These are phyloP conservation scores for Pleurotus tuoliensis DNA, from an alignment of 768 basidiomycete species.

Conservation along the genomic window DNA sequence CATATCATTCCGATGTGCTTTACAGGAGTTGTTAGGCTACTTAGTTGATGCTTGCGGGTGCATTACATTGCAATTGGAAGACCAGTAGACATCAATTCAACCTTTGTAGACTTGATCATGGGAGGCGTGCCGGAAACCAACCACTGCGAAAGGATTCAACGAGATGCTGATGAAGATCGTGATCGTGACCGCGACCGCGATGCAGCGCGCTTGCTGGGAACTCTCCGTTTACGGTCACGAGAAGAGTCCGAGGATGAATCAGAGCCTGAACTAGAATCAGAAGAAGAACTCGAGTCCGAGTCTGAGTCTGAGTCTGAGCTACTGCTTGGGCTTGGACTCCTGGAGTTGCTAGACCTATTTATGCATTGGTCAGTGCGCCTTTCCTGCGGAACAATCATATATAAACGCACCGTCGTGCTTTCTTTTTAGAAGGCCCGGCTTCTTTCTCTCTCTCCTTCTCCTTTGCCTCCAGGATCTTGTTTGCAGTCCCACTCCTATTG, in stretches of 20 bases:
- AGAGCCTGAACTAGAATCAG: slow-evolving; percentile 35
- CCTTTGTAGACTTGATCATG: too few relatives aligned
- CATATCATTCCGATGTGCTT: too few relatives aligned
- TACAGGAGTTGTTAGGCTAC: too few relatives aligned
- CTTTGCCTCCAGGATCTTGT: slow-evolving; percentile 78
- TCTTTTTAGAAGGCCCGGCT: slow-evolving; percentile 36
- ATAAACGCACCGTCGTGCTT: slow-evolving; percentile 25
- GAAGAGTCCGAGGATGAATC: slow-evolving; percentile 36
- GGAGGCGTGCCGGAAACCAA: too few relatives aligned
- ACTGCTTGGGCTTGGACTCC: slow-evolving; percentile 7
- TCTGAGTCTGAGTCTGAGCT: slow-evolving; percentile 16
- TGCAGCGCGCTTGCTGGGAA: slow-evolving; percentile 19
- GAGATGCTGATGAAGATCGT: slow-evolving; percentile 4
- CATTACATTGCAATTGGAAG: too few relatives aligned
- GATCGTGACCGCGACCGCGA: slow-evolving; percentile 4
- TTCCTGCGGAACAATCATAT: too few relatives aligned
- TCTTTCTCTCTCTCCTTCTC: slow-evolving; percentile 67
- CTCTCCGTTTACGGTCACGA: slow-evolving; percentile 35
- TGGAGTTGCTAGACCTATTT: neutral
- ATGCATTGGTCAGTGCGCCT: too few relatives aligned
- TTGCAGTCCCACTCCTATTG: slow-evolving; percentile 71
- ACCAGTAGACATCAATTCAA: too few relatives aligned
- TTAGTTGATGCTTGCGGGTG: too few relatives aligned
- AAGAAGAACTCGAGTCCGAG: slow-evolving; percentile 27
- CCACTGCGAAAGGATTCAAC: neutral